Base-by-base conservation (phyloP, 495 filamentous ascomycete species). In the Aspergillus heteromorphus region DNA sequence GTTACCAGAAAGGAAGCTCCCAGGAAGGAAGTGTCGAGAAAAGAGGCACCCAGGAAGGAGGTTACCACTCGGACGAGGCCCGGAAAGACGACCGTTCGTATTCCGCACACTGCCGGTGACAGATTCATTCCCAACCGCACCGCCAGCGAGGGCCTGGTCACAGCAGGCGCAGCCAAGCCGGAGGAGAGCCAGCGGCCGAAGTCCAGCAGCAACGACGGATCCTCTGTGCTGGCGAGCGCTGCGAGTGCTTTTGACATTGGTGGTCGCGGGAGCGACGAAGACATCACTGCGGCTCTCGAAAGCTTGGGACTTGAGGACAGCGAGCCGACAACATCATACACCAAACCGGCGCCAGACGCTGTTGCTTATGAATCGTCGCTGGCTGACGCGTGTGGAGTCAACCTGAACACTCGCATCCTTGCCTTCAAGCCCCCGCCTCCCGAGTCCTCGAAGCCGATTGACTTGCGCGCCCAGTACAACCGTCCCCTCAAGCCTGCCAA, bases 341-440 rank as follows among this genome's bases (percentile, higher is more conserved):
- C 83, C 16, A 88, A 89, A 48, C 87, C 89, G 1, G 86, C 89
- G 10, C 92, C 92, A 16, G 90, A 92, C 67, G 82, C 86, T 0
- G 83, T 90, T 21, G 93, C 95, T 0, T 99, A 97, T 65, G 86
- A 96, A 71, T 92, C 93, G 25, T 92, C 91, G 0, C 74, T 99
- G 36, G 92, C 93, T 23, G 83, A 85, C 51, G 93, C 93, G 17
- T 97, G 93, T 65, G 95, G 92, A 40, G 88, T 99, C 38, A 91
- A 81, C 60, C 79, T 97, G 47, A 95, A 90, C 74, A 92, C 89
- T 49, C 88, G 93, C 41, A 99, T 99, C 55, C 83, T 99, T n/a
- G 88, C 92, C 20, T 99, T 96, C 81, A 97, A 99, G 84, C 93
- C 93, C 10, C 90, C 92, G 0, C 84, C 93, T 10, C 93, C 93